phyloP scores from a whole-genome alignment of 2,329 filamentous ascomycete genomes.

The Emergomyces orientalis region DNA sequence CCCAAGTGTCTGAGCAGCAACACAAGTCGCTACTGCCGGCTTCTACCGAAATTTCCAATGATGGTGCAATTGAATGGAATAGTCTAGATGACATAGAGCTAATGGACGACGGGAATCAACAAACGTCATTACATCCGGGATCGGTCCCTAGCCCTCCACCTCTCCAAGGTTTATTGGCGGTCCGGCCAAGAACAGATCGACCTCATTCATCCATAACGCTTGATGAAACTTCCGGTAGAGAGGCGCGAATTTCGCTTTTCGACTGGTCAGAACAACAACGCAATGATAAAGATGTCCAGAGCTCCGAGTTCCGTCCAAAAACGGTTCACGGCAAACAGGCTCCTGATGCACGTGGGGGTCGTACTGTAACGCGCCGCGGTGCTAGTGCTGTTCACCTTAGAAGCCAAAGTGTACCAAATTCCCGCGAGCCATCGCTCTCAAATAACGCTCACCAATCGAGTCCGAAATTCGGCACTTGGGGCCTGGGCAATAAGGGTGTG shows the following conservation, averaged over 20 bases:
- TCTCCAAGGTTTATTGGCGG: not conserved
- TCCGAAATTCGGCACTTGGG: conserved; percentile 56
- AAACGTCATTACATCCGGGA: not conserved
- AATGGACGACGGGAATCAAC: not conserved
- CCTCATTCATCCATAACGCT: conserved; percentile 11
- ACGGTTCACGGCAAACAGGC: conserved; percentile 57
- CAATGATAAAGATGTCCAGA: conserved; percentile 44
- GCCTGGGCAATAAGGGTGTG: conserved; percentile 55
- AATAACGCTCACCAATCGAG: conserved; percentile 43
- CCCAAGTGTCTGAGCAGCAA: not conserved
- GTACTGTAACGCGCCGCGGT: conserved; percentile 47
- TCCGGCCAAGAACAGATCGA: not conserved
- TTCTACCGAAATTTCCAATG: not conserved
- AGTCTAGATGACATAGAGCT: not conserved
- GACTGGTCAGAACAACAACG: conserved; percentile 55
- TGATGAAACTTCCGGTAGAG: conserved; percentile 9
- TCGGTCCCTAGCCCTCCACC: not conserved
- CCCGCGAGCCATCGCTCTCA: conserved; percentile 43
- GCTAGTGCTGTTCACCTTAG: conserved; percentile 53
- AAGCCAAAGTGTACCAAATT: conserved; percentile 56
- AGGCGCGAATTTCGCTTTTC: conserved; percentile 35
- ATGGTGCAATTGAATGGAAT: not conserved
- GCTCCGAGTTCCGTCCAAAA: conserved; percentile 47
- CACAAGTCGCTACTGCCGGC: not conserved
- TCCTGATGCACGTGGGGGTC: conserved; percentile 47